Percentiles rank a stretch among this genome's conserved stretches.
Evolutionary conservation across 768 basidiomycete genomes (phyloP).

Genomic region (Mycena capillaripes): DNA sequence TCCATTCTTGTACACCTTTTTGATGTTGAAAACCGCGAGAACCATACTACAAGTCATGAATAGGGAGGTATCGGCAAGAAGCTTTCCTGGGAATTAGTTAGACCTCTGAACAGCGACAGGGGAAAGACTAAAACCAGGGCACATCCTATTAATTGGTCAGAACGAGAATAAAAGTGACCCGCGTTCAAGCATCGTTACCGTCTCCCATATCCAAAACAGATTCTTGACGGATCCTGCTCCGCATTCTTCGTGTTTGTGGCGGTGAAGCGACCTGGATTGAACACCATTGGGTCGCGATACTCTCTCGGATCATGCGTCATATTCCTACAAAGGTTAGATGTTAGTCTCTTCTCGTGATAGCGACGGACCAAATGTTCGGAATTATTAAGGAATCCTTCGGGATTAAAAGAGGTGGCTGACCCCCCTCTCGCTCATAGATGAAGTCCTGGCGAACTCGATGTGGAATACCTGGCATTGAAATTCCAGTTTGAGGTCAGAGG

Average conservation of each 20-base stretch:
- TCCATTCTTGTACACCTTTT: conserved; percentile 35
- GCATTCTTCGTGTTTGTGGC: conserved; percentile 24
- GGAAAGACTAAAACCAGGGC: conserved; percentile 1
- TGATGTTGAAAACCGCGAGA: conserved; percentile 43
- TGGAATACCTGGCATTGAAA: conserved; percentile 47
- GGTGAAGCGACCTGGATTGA: conserved; percentile 41
- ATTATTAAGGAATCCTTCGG: conserved; percentile 44
- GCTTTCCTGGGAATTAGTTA: conserved; percentile 34
- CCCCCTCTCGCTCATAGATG: conserved; percentile 36
- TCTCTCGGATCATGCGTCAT: conserved; percentile 40
- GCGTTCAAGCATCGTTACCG: too few species aligned
- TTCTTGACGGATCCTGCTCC: conserved; percentile 50
- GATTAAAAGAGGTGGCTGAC: conserved; percentile 30
- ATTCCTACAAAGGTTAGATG: conserved; percentile 26
- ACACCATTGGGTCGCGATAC: conserved; percentile 38
- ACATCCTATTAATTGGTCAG: conserved; percentile 5
- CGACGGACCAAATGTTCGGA: conserved; percentile 40
- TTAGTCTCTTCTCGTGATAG: neutral
- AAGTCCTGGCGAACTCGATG: conserved; percentile 45
- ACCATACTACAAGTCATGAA: conserved; percentile 41
- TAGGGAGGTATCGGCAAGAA: conserved; percentile 42
- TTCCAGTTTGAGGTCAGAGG: conserved; percentile 20
- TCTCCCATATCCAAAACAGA: conserved; percentile 64
- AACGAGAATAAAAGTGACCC: neutral
- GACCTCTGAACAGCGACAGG: neutral